phyloP scores from a whole-genome alignment of 2,329 filamentous ascomycete genomes.

The Fonsecaea multimorphosa region DNA sequence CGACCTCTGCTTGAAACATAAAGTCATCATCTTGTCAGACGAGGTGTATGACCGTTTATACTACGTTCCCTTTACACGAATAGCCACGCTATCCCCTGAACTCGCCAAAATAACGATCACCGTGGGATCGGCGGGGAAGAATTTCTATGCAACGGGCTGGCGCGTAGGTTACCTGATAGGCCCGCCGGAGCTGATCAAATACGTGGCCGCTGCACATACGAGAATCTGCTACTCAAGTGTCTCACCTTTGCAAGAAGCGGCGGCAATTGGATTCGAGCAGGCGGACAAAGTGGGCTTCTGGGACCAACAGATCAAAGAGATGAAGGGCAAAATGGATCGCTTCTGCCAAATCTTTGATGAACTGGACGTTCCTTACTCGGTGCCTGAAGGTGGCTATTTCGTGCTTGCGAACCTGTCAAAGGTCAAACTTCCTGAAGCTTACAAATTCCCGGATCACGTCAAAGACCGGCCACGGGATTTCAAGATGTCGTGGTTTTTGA shows the following conservation, averaged over 20 bases:
- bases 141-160: conserved; percentile 98
- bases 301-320: conserved; percentile 80
- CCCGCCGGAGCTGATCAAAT: conserved; percentile 83
- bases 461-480: conserved; percentile 87
- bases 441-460: conserved; percentile 89
- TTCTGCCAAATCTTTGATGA: conserved; percentile 85
- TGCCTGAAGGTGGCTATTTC: conserved; percentile 97
- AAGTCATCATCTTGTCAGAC: conserved; percentile 90
- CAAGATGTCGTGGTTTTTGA: conserved; percentile 93
- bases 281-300: conserved; percentile 87
- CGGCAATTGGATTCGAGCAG: conserved; percentile 90
- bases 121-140: conserved; percentile 95
- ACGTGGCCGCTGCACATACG: conserved; percentile 90
- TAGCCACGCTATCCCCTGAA: conserved; percentile 88
- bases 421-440: conserved; percentile 80
- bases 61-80: conserved; percentile 92
- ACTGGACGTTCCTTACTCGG: conserved; percentile 79
- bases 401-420: conserved; percentile 92
- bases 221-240: conserved; percentile 95
- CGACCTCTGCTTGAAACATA: conserved; percentile 86
- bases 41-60: conserved; percentile 95
- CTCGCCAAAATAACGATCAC: conserved; percentile 87
- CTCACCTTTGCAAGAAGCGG: conserved; percentile 91
- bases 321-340: conserved; percentile 84
- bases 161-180: conserved; percentile 95